Conservation (phyloP, 768 basidiomycete genomes). For the Podaxis mareebaensis region DNA sequence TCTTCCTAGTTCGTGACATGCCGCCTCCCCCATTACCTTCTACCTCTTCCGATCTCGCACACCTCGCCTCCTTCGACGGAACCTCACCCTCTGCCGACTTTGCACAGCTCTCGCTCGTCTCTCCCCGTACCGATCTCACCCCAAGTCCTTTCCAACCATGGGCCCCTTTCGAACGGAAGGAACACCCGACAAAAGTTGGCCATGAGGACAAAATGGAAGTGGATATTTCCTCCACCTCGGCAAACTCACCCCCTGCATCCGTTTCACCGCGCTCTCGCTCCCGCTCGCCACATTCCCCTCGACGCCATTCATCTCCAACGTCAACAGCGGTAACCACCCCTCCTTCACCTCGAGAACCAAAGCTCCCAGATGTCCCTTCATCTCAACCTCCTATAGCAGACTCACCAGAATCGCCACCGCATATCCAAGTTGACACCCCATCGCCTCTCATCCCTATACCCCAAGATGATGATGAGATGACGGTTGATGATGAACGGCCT, state of each 20-base stretch:
- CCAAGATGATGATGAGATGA: background rate
- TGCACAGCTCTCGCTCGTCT: slow-evolving; percentile 42
- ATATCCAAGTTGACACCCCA: slow-evolving; percentile 11
- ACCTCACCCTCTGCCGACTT: slow-evolving; percentile 48
- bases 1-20: slow-evolving; percentile 3
- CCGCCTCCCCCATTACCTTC: slow-evolving; percentile 10
- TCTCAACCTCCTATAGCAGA: slow-evolving; percentile 9
- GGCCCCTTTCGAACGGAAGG: slow-evolving; percentile 14
- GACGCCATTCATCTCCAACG: background rate
- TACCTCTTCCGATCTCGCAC: slow-evolving; percentile 4
- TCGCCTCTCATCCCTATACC: background rate
- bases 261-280: slow-evolving; percentile 3
- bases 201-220: background rate
- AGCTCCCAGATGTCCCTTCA: slow-evolving; percentile 6
- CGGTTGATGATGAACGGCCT: background rate
- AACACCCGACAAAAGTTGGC: background rate
- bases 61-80: slow-evolving; percentile 4
- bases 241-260: background rate
- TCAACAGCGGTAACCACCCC: slow-evolving; percentile 5
- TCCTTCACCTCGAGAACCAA: slow-evolving; percentile 9
- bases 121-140: slow-evolving; percentile 13
- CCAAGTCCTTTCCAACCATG: slow-evolving; percentile 13
- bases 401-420: slow-evolving; percentile 16
- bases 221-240: background rate
- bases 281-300: background rate